phyloP scores from a whole-genome alignment of 164 flowering plant species.

The Brasenia schreberi region DNA sequence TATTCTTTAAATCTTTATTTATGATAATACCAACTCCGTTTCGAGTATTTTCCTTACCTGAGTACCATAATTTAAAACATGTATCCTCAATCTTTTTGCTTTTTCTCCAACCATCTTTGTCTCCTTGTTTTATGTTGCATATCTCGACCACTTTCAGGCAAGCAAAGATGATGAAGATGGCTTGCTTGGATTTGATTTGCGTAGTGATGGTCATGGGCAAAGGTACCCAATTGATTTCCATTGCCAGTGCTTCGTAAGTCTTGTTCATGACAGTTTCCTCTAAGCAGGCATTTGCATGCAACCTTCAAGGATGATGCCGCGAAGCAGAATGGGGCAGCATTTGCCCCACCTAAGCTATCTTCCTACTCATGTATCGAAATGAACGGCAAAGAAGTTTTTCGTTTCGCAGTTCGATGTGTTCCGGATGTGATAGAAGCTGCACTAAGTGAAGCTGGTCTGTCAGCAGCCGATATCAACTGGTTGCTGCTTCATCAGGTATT shows the following conservation, averaged over 20 bases:
- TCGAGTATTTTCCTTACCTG: too few relatives aligned
- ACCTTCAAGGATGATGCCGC: constrained; percentile 23
- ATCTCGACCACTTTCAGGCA: constrained; percentile 30
- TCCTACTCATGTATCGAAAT: constrained; percentile 72
- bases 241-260: neutral
- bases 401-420: constrained; percentile 73
- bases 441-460: constrained; percentile 58
- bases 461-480: constrained; percentile 63
- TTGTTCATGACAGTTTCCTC: neutral
- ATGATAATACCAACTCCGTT: too few relatives aligned
- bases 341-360: constrained; percentile 41
- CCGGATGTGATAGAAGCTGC: constrained; percentile 75
- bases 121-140: neutral
- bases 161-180: constrained; percentile 74
- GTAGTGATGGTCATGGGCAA: constrained; percentile 85
- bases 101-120: too few relatives aligned
- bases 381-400: constrained; percentile 96
- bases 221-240: constrained; percentile 24
- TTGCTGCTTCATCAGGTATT: constrained; percentile 95
- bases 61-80: too few relatives aligned
- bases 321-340: constrained; percentile 45
- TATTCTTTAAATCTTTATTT: too few relatives aligned
- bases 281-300: constrained; percentile 67
- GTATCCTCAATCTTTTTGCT: too few relatives aligned
- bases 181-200: constrained; percentile 68